Percentiles rank a stretch among this genome's conserved stretches.
Evolutionary conservation across 495 filamentous ascomycete species (phyloP).

Genomic region (Xylaria nigripes): DNA sequence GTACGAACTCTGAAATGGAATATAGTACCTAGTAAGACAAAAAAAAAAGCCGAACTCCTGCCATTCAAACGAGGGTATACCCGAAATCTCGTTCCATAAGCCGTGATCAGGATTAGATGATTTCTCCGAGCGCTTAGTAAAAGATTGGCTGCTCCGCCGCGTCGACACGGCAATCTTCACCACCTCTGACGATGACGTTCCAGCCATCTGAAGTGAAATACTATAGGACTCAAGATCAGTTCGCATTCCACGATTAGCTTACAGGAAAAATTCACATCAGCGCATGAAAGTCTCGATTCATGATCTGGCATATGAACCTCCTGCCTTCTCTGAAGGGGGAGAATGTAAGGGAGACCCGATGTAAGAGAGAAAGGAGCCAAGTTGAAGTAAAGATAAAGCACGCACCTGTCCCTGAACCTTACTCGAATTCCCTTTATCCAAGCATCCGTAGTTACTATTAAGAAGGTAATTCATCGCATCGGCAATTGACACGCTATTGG

Average conservation of each 20-base stretch:
- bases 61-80: too few species aligned
- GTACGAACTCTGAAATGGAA: too few species aligned
- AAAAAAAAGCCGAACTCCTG: too few species aligned
- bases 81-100: background rate
- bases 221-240: background rate
- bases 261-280: background rate
- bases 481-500: slow-evolving; percentile 6
- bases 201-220: slow-evolving; percentile 6
- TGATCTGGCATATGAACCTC: background rate
- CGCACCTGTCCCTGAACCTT: slow-evolving; percentile 10
- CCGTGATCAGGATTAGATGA: background rate
- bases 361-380: background rate
- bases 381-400: background rate
- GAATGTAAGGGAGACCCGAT: background rate
- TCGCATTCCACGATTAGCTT: background rate
- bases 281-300: background rate
- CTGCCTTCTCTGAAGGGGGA: too few species aligned
- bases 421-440: background rate
- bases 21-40: too few species aligned
- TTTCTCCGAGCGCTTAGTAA: background rate
- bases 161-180: slow-evolving; percentile 6
- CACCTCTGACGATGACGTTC: slow-evolving; percentile 7
- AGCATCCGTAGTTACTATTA: slow-evolving; percentile 6
- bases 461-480: slow-evolving; percentile 9
- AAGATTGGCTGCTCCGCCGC: slow-evolving; percentile 5